phyloP scores from a whole-genome alignment of 2,329 filamentous ascomycete genomes.

The Xylariaceae sp. region DNA sequence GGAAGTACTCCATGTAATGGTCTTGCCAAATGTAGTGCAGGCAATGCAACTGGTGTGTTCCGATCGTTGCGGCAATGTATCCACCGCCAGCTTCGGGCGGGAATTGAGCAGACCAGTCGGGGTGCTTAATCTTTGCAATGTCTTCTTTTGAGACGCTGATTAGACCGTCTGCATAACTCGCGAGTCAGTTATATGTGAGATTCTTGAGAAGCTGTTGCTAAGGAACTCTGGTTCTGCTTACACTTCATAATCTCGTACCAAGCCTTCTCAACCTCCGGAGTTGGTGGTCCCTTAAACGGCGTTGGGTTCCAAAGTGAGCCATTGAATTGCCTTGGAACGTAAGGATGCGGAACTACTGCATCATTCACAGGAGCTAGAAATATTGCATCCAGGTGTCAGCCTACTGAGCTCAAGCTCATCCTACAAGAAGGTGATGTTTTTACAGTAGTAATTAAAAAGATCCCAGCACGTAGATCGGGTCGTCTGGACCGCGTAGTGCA shows the following conservation, averaged over 20 bases:
- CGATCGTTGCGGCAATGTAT: slow-evolving; percentile 14
- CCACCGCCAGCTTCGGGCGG: slow-evolving; percentile 17
- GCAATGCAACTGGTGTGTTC: slow-evolving; percentile 23
- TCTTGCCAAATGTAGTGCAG: slow-evolving; percentile 27
- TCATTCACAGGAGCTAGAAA: slow-evolving; percentile 25
- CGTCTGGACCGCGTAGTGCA: neutral
- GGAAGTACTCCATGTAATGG: slow-evolving; percentile 26
- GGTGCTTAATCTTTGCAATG: slow-evolving; percentile 14
- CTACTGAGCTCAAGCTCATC: too few species aligned
- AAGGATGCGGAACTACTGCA: slow-evolving; percentile 20
- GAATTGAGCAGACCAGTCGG: slow-evolving; percentile 19
- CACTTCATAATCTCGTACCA: slow-evolving; percentile 27
- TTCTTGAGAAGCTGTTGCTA: too few species aligned
- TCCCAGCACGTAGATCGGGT: slow-evolving; percentile 8
- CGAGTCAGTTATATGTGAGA: neutral
- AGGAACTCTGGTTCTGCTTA: neutral
- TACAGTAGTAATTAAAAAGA: slow-evolving; percentile 24
- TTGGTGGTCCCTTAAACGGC: slow-evolving; percentile 26
- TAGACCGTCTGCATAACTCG: slow-evolving; percentile 12
- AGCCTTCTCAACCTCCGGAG: slow-evolving; percentile 23
- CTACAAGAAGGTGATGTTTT: neutral
- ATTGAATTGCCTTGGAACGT: slow-evolving; percentile 20
- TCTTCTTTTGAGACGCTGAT: slow-evolving; percentile 20
- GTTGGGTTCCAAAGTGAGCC: slow-evolving; percentile 28
- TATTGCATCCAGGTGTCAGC: neutral